Evolutionary conservation across 805 yeast genomes (phyloP), one percentile per base, ranked within the genome.

Genomic region (Zygotorulaspora florentina): DNA sequence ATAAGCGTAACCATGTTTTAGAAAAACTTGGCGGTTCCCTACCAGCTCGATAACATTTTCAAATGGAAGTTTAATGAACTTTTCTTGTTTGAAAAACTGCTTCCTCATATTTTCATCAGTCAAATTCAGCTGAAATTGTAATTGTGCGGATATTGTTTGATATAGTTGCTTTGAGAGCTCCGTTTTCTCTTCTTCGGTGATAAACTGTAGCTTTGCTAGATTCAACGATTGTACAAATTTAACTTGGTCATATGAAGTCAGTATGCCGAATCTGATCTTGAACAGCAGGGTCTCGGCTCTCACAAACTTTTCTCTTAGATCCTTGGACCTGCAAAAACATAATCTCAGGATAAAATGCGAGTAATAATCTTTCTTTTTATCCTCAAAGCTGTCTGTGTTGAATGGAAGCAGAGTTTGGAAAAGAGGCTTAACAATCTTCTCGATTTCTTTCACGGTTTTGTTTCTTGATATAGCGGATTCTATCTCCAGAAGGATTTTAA

Each of bases 321-420:
- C 98, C 40, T 86, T 87, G 2, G 81, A 78, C 51, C 95, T 80
- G 61, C 97, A 87, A 62, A 93, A 93, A 38, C 95, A 96, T 33
- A 93, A 72, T 45, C 97, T 74, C 52, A 93, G 68, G 29, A 91
- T 90, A 62, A 71, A 93, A 67, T 93, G 99, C 5, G 96, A 85
- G 63, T 87, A 88, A 59, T 88, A 91, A 66, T 93, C 99, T 62
- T 91, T 91, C 53, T 77, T 77, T 54, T 95, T 79, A 60, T 87
- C 95, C 33, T 71, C 70, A 33, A 71, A 65, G 35, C 71, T 61
- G n/a, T 70, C 71, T 9, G 74, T 57, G 26, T 54, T 57, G 28
- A 56, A 56, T 0, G 97, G 96, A 50, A 93, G 62, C 36, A 71
- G 68, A 53, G 83, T 77, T 38, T 75, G 72, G 34, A 93, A 57